Percentiles rank a stretch among this genome's conserved stretches.
Evolutionary conservation across 805 yeast genomes (phyloP).

Genomic region (Candida vaughaniae): DNA sequence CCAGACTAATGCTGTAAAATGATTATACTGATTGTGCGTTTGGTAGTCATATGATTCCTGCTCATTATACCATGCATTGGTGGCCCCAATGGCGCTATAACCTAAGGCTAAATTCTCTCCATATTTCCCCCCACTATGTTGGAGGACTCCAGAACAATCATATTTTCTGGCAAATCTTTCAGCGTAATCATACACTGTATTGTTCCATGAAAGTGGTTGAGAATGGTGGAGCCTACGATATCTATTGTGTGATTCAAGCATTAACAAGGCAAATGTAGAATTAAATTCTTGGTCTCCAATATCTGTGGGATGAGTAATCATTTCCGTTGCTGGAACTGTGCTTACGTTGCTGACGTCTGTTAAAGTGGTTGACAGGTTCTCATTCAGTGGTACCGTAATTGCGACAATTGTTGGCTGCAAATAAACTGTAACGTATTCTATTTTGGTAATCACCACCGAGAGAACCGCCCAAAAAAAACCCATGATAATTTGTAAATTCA

Average conservation of each 20-base stretch:
- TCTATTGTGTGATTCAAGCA: conserved; percentile 26
- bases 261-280: conserved; percentile 5
- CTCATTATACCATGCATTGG: conserved; percentile 42
- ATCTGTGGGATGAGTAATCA: conserved; percentile 1
- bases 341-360: too few species aligned
- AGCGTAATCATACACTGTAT: conserved; percentile 30
- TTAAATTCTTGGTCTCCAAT: conserved; percentile 2
- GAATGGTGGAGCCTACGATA: conserved; percentile 31
- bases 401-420: conserved; percentile 3
- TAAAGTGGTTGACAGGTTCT: too few species aligned
- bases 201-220: conserved; percentile 31
- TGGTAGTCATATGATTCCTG: conserved; percentile 29
- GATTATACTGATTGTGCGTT: conserved; percentile 28
- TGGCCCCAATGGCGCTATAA: conserved; percentile 30
- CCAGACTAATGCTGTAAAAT: conserved; percentile 42
- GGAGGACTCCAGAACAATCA: conserved; percentile 33
- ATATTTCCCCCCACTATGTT: conserved; percentile 34
- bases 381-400: too few species aligned
- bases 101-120: conserved; percentile 45
- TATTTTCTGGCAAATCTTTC: conserved; percentile 29
- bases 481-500: too few species aligned
- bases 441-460: conserved; percentile 2
- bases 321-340: too few species aligned
- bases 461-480: too few species aligned
- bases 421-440: conserved; percentile 2